Evolutionary conservation across 768 basidiomycete species (phyloP).

Genomic region (Neoboletus subvelutipes): DNA sequence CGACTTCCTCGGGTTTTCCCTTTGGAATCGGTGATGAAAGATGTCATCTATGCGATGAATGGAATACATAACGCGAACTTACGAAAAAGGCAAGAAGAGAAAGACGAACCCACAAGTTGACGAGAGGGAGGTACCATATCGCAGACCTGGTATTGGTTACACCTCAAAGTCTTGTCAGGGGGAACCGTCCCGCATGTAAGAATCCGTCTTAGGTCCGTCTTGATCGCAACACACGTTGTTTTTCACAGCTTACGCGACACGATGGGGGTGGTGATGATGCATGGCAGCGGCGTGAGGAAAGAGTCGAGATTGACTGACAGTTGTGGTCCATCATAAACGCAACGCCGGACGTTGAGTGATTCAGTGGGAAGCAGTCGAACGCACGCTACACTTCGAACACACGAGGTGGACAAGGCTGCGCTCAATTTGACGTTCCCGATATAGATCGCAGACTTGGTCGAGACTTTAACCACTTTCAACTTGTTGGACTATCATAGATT

Average conservation of each 20-base stretch:
- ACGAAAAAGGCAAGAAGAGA: neutral
- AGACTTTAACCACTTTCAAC: too few species aligned
- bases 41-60: neutral
- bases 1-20: neutral
- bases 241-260: neutral
- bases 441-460: too few species aligned
- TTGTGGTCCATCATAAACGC: too few species aligned
- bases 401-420: too few species aligned
- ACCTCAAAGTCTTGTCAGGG: neutral
- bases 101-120: neutral
- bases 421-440: too few species aligned
- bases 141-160: too few species aligned
- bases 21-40: neutral
- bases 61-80: neutral
- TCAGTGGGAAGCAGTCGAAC: too few species aligned
- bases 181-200: neutral
- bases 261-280: neutral
- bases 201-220: neutral
- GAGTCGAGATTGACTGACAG: too few species aligned
- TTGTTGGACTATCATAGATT: too few species aligned
- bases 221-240: neutral
- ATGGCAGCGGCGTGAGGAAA: neutral
- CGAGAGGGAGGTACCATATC: neutral
- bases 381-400: too few species aligned
- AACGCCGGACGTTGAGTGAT: too few species aligned